Percentiles rank a stretch among this genome's conserved stretches.
phyloP scores from a whole-genome alignment of 306 rosid species.

The Purshia tridentata region DNA sequence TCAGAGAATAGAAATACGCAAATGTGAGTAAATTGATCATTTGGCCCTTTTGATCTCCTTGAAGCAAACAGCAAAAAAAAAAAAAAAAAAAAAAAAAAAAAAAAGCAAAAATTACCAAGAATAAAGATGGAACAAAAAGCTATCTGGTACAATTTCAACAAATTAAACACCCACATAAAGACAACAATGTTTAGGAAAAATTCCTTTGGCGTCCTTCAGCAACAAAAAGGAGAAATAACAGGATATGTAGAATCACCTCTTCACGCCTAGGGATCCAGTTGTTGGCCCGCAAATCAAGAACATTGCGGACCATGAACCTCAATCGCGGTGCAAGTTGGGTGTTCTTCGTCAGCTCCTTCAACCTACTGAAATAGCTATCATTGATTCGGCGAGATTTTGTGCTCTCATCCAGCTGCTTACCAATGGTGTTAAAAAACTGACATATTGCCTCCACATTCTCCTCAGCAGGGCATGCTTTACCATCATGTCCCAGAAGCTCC shows the following conservation, averaged over 20 bases:
- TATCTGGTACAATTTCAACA: too few relatives aligned
- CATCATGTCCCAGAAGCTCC: constrained; percentile 43
- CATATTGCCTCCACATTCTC: constrained; percentile 54
- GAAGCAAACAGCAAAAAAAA: background rate
- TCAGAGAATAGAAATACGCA: too few relatives aligned
- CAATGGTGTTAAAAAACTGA: constrained; percentile 82
- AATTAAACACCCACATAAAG: too few relatives aligned
- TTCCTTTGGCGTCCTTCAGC: background rate
- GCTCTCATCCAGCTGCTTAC: constrained; percentile 83
- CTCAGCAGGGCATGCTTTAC: constrained; percentile 34
- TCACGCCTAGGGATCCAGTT: constrained; percentile 93
- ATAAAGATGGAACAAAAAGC: too few relatives aligned
- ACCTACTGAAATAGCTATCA: constrained; percentile 61
- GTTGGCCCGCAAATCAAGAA: constrained; percentile 67
- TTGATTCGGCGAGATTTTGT: constrained; percentile 70
- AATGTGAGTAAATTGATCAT: too few relatives aligned
- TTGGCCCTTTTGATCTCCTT: too few relatives aligned
- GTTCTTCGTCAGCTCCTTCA: constrained; percentile 70
- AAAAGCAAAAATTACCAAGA: too few relatives aligned
- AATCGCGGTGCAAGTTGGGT: constrained; percentile 65
- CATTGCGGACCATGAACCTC: constrained; percentile 77
- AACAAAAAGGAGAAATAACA: background rate
- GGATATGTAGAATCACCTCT: constrained; percentile 49
- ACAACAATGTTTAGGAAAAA: background rate
- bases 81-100: background rate